Evolutionary conservation across 2,329 filamentous ascomycete species (phyloP).

Genomic region (Talaromyces sp.): DNA sequence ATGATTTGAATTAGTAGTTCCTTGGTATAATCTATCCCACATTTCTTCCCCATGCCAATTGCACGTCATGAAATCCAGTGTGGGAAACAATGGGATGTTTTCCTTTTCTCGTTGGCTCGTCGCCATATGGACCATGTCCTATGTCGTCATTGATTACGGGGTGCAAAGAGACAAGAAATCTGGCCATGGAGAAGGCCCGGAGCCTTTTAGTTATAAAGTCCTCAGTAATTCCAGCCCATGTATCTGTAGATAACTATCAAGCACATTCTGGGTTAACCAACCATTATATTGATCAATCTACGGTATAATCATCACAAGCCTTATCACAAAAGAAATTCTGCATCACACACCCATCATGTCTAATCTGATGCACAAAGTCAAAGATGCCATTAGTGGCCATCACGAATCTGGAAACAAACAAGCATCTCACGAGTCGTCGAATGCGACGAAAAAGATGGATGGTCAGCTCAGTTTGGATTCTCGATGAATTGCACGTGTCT

Average conservation of each 20-base stretch:
- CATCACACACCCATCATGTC: slow-evolving; percentile 54
- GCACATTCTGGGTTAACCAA: too few species aligned
- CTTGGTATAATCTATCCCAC: slow-evolving; percentile 1
- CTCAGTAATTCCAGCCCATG: not conserved
- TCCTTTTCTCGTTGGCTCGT: not conserved
- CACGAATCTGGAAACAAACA: slow-evolving; percentile 25
- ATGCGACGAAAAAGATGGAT: slow-evolving; percentile 17
- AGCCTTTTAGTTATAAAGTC: not conserved
- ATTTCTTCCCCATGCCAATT: slow-evolving; percentile 2
- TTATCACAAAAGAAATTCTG: too few species aligned
- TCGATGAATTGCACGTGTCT: not conserved
- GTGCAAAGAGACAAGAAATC: not conserved
- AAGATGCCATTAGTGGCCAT: slow-evolving; percentile 46
- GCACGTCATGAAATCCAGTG: slow-evolving; percentile 21
- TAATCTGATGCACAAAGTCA: slow-evolving; percentile 51
- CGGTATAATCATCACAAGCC: too few species aligned
- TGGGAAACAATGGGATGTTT: not conserved
- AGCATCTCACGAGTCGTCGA: slow-evolving; percentile 37
- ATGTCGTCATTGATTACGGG: slow-evolving; percentile 22
- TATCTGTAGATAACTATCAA: too few species aligned
- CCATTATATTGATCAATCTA: too few species aligned
- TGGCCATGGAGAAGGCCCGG: not conserved
- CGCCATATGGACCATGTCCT: slow-evolving; percentile 9
- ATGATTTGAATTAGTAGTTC: slow-evolving; percentile 1
- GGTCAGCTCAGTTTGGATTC: slow-evolving; percentile 8